Conservation (phyloP, 352 stramenopile species). For the Globisporangium polare region DNA sequence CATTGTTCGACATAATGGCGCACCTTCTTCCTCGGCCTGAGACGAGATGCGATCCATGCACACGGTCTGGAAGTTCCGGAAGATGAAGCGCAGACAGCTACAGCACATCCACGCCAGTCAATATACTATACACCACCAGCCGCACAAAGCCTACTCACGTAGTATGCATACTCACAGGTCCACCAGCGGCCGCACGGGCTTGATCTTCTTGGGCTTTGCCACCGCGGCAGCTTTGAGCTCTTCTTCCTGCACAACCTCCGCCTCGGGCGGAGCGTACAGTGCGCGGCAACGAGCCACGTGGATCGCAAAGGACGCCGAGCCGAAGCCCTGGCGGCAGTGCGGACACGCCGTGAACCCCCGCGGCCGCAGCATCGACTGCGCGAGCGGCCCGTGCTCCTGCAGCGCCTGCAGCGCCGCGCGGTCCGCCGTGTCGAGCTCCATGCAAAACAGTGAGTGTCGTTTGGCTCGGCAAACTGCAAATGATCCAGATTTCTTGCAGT, state of each 20-base stretch:
- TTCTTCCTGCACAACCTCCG: slow-evolving; percentile 11
- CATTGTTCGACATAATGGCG: neutral
- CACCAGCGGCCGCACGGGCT: slow-evolving; percentile 41
- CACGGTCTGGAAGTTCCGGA: slow-evolving; percentile 64
- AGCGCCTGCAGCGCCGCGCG: slow-evolving; percentile 33
- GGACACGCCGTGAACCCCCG: slow-evolving; percentile 35
- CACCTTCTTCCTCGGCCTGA: slow-evolving; percentile 63
- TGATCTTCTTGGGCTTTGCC: slow-evolving; percentile 28
- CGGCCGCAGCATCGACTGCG: slow-evolving; percentile 11
- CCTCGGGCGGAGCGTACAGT: slow-evolving; percentile 25
- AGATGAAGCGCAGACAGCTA: slow-evolving; percentile 59
- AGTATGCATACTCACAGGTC: slow-evolving; percentile 34
- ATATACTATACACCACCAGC: neutral
- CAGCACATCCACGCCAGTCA: neutral
- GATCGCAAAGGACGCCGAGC: slow-evolving; percentile 57
- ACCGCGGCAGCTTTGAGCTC: slow-evolving; percentile 14
- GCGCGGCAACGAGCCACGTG: slow-evolving; percentile 57
- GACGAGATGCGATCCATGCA: slow-evolving; percentile 61
- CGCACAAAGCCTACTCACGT: neutral
- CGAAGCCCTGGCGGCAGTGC: slow-evolving; percentile 53
- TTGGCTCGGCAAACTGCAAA: neutral
- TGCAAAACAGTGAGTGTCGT: neutral
- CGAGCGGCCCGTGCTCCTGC: slow-evolving; percentile 16
- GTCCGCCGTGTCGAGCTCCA: slow-evolving; percentile 29
- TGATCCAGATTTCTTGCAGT: neutral